Percentiles rank a stretch among this genome's conserved stretches.
phyloP scores from a whole-genome alignment of 306 rosid species.

The Oxytropis ochrocephala region DNA sequence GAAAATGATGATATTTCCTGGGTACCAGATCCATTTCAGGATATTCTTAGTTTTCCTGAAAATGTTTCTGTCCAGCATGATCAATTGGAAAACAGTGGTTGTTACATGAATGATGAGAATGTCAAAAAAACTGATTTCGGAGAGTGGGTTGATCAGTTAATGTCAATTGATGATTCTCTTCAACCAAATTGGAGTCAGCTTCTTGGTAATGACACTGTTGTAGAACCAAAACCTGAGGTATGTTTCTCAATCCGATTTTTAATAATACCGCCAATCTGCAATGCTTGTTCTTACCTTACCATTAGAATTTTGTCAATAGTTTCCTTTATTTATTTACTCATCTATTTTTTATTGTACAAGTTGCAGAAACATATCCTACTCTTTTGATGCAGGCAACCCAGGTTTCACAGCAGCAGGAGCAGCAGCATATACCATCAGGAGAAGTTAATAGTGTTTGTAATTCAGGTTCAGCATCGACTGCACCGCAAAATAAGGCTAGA shows the following conservation, averaged over 20 bases:
- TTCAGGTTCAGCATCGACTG: constrained; percentile 36
- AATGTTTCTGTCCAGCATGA: constrained; percentile 46
- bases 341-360: constrained; percentile 5
- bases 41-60: constrained; percentile 45
- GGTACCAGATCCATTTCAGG: constrained; percentile 60
- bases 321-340: background rate
- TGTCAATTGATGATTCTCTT: constrained; percentile 51
- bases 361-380: constrained; percentile 28
- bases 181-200: constrained; percentile 69
- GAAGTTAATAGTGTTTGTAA: constrained; percentile 39
- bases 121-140: constrained; percentile 46
- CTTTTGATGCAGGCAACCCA: constrained; percentile 41
- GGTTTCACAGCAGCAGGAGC: constrained; percentile 31
- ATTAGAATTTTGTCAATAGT: background rate
- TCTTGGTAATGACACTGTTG: constrained; percentile 39
- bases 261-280: background rate
- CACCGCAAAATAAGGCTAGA: constrained; percentile 59
- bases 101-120: constrained; percentile 42
- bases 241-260: constrained; percentile 27
- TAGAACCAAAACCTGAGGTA: constrained; percentile 57
- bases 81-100: constrained; percentile 40
- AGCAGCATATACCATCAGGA: constrained; percentile 29
- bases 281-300: background rate
- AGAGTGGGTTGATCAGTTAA: constrained; percentile 75
- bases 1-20: constrained; percentile 47